Evolutionary conservation across 2,329 filamentous ascomycete species (phyloP).

Genomic region (Leptographium flavum): DNA sequence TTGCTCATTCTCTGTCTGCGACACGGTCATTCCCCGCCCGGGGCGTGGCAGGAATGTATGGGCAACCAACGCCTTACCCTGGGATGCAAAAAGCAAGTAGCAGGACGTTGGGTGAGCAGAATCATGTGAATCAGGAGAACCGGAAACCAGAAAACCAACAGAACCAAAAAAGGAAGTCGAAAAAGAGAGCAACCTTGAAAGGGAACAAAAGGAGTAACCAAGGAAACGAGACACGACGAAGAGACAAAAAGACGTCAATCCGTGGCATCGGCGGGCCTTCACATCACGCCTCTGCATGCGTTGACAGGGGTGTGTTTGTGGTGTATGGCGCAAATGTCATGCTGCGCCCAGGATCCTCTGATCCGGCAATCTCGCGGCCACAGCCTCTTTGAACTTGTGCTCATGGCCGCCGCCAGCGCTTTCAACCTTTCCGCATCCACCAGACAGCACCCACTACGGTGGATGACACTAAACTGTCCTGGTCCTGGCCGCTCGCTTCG

Average conservation of each 20-base stretch:
- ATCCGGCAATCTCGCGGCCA: conserved; percentile 6
- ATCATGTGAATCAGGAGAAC: not conserved
- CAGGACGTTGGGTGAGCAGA: too few species aligned
- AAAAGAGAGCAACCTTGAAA: not conserved
- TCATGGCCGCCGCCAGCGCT: conserved; percentile 4
- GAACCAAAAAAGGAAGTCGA: not conserved
- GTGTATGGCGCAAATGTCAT: not conserved
- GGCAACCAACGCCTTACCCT: too few species aligned
- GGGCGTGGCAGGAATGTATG: too few species aligned
- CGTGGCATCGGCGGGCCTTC: not conserved
- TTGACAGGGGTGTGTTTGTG: not conserved
- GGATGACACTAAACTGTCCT: conserved; percentile 6
- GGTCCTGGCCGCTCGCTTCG: conserved; percentile 5
- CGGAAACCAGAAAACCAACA: not conserved
- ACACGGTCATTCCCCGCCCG: not conserved
- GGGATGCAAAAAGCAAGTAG: too few species aligned
- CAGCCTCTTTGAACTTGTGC: too few species aligned
- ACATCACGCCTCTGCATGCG: not conserved
- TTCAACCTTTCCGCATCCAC: not conserved
- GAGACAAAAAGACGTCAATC: not conserved
- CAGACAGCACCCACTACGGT: not conserved
- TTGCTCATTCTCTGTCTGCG: not conserved
- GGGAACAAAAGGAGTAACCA: not conserved
- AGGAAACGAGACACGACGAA: not conserved
- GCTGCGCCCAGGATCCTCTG: conserved; percentile 6